phyloP scores from a whole-genome alignment of 768 basidiomycete species.

The Suillus fuscotomentosus region DNA sequence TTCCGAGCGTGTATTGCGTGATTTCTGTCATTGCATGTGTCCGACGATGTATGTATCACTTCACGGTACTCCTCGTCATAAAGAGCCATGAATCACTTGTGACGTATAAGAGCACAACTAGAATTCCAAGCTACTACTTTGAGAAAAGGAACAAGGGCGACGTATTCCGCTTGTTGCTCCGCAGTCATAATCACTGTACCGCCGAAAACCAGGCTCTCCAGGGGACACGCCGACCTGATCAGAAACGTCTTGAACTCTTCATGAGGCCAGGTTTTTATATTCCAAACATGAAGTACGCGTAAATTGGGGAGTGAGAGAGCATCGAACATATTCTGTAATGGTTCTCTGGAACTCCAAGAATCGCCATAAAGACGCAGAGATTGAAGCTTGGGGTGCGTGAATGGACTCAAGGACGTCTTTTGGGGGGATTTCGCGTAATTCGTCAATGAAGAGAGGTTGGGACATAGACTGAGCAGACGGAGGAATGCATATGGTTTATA shows the following conservation, averaged over 20 bases:
- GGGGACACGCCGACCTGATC: conserved; percentile 18
- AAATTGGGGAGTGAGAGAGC: conserved; percentile 16
- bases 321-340: neutral
- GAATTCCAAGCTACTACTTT: too few species aligned
- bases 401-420: neutral
- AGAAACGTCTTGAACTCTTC: conserved; percentile 18
- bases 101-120: too few species aligned
- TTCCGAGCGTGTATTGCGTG: neutral
- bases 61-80: neutral
- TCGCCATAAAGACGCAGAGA: neutral
- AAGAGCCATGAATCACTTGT: too few species aligned
- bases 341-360: too few species aligned
- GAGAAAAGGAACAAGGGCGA: conserved; percentile 14
- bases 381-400: conserved; percentile 16
- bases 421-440: neutral
- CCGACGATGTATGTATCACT: neutral
- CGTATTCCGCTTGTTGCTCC: conserved; percentile 12
- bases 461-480: neutral
- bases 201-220: conserved; percentile 20
- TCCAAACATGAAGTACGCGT: conserved; percentile 11
- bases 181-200: conserved; percentile 8
- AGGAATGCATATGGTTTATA: neutral
- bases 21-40: neutral
- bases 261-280: conserved; percentile 13
- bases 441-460: neutral